Base-by-base conservation (phyloP, 2,329 filamentous ascomycete species). In the Fusarium begoniae region DNA sequence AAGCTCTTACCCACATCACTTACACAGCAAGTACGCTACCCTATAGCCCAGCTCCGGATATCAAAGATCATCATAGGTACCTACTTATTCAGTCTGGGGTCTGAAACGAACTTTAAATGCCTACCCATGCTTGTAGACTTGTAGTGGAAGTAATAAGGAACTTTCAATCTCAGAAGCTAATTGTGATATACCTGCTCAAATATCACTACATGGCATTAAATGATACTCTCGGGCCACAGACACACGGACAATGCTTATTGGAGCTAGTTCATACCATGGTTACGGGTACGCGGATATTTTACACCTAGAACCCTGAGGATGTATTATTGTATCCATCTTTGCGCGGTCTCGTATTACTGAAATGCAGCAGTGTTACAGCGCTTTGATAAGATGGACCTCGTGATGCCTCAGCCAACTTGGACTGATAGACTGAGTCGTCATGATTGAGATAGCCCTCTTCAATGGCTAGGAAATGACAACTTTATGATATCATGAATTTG, bases 211-310 rank as follows among this genome's bases (percentile, higher is more conserved):
- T 32, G 47, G 2, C 13, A 24, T 24, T n/a, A 6, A 15, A 28
- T 18, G 0, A 28, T 38, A 17, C 11, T 28, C 24, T 6, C 4
- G 13, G 18, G 10, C 17, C 18, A 28, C 5, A 15, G 2, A 7
- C 0, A 28, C 0, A 17, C 8, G 6, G 2, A 20, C 5, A 20
- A 4, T 26, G 9, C 10, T 6, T 26, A 5, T 30, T 0, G 13
- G 20, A 30, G 15, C 20, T 6, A 28, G 20, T n/a, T 11, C 18
- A 15, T 6, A n/a, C 22, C 15, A 12, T 12, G 10, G 7, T 9
- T 28, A 5, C 24, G n/a, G 2, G 26, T 26, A 37, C 13, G 14
- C 10, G 50, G 18, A 37, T 22, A 26, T 5, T n/a, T 40, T 14
- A 6, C 26, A 3, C 3, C 8, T 40, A 1, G 14, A 40, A 35